These are phyloP conservation scores for Euryodendron excelsum DNA, from an alignment of 148 eudicot species.

Conservation along the genomic window DNA sequence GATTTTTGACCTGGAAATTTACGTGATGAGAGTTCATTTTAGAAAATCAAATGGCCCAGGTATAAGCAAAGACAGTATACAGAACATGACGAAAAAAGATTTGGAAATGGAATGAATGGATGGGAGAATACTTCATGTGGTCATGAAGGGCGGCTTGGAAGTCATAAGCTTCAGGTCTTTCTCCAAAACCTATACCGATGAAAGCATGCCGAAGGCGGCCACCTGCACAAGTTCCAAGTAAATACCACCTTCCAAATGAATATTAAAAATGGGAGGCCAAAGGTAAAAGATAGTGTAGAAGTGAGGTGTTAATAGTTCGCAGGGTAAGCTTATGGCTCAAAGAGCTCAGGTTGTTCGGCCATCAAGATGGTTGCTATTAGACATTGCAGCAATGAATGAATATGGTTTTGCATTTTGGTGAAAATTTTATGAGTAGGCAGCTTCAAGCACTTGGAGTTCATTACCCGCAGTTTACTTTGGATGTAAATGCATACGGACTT, in stretches of 20 bases:
- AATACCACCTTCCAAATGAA: neutral
- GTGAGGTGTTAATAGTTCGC: neutral
- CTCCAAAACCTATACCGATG: constrained; percentile 93
- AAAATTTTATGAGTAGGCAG: neutral
- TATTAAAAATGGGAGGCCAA: neutral
- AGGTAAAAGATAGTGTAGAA: neutral
- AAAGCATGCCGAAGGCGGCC: constrained; percentile 98
- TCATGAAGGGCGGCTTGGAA: constrained; percentile 99
- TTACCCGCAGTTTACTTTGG: too few relatives aligned
- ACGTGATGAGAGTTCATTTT: neutral
- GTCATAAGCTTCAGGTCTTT: constrained; percentile 91
- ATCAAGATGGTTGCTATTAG: neutral
- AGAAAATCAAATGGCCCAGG: neutral
- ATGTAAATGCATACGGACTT: too few relatives aligned
- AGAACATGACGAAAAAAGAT: neutral
- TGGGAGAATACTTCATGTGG: constrained; percentile 79
- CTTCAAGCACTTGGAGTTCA: neutral
- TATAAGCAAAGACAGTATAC: neutral
- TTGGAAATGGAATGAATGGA: neutral
- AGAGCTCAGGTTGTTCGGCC: neutral
- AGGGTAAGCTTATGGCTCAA: neutral
- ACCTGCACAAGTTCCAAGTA: constrained; percentile 38
- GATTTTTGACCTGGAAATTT: too few relatives aligned
- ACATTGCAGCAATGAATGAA: neutral
- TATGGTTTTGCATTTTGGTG: neutral